Percentiles rank a stretch among this genome's conserved stretches.
phyloP scores from a whole-genome alignment of 371 early-diverging fungal species.

The Circinella minor region DNA sequence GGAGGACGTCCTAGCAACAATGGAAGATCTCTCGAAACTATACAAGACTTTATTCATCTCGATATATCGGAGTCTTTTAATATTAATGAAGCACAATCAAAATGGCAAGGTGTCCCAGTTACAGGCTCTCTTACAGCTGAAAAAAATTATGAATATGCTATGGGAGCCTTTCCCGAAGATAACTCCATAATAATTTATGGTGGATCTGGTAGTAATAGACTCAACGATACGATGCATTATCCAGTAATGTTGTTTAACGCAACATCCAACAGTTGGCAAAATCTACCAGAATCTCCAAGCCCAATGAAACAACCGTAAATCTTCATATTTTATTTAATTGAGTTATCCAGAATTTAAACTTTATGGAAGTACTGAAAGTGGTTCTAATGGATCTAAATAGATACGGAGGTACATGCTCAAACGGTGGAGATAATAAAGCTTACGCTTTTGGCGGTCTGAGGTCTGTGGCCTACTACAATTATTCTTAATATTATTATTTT shows the following conservation, averaged over 20 bases:
- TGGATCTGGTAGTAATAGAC: background rate
- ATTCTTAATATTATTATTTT: too few relatives aligned
- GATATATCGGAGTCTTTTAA: background rate
- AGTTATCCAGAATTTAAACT: too few relatives aligned
- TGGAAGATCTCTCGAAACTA: background rate
- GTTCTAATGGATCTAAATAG: background rate
- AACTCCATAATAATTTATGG: background rate
- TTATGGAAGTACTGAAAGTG: too few relatives aligned
- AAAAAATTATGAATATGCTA: background rate
- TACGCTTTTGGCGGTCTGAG: background rate
- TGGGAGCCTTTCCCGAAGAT: background rate
- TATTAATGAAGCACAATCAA: background rate
- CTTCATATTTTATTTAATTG: background rate
- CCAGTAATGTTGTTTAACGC: background rate
- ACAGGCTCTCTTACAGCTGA: background rate
- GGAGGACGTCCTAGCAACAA: background rate
- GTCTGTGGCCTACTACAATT: background rate
- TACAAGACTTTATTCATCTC: slow-evolving; percentile 2
- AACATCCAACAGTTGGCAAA: background rate
- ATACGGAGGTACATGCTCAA: background rate
- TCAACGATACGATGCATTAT: background rate
- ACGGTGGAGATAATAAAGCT: background rate
- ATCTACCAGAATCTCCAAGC: background rate
- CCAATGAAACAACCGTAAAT: background rate
- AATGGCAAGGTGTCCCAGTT: background rate